Percentiles rank a stretch among this genome's conserved stretches.
phyloP scores from a whole-genome alignment of 768 basidiomycete species.

The Tephrocybe sp. region DNA sequence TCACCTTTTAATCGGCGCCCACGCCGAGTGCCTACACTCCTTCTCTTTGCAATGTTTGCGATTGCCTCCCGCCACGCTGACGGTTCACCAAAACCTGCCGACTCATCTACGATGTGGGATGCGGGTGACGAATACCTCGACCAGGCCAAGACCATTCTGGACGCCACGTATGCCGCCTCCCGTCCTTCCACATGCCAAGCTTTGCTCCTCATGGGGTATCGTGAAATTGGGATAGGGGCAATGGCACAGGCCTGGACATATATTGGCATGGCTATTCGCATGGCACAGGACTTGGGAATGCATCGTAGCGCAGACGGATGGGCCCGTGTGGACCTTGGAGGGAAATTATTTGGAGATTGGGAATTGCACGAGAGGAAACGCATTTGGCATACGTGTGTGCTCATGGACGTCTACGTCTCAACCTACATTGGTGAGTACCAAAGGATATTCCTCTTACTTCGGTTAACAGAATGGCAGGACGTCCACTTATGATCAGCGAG shows the following conservation, averaged over 20 bases:
- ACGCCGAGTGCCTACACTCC: conserved; percentile 57
- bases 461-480: no score
- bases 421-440: conserved; percentile 63
- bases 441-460: background rate
- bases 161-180: conserved; percentile 68
- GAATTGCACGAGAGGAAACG: conserved; percentile 71
- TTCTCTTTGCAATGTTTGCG: conserved; percentile 83
- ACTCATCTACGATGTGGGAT: conserved; percentile 70
- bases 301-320: conserved; percentile 81
- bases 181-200: conserved; percentile 77
- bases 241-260: conserved; percentile 90
- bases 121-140: conserved; percentile 76
- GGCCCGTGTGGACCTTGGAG: conserved; percentile 58
- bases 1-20: conserved; percentile 41
- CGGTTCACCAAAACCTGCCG: conserved; percentile 36
- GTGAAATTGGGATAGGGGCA: conserved; percentile 85
- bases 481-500: conserved; percentile 74
- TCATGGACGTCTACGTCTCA: conserved; percentile 80
- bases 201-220: conserved; percentile 76
- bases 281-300: conserved; percentile 89
- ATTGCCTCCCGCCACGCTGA: conserved; percentile 73
- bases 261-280: conserved; percentile 86
- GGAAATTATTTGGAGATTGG: conserved; percentile 53
- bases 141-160: conserved; percentile 64
- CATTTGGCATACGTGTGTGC: conserved; percentile 78